Evolutionary conservation across 2,329 filamentous ascomycete species (phyloP), one percentile per base, ranked within the genome.

Genomic region (Calonectria pseudoturangicola): DNA sequence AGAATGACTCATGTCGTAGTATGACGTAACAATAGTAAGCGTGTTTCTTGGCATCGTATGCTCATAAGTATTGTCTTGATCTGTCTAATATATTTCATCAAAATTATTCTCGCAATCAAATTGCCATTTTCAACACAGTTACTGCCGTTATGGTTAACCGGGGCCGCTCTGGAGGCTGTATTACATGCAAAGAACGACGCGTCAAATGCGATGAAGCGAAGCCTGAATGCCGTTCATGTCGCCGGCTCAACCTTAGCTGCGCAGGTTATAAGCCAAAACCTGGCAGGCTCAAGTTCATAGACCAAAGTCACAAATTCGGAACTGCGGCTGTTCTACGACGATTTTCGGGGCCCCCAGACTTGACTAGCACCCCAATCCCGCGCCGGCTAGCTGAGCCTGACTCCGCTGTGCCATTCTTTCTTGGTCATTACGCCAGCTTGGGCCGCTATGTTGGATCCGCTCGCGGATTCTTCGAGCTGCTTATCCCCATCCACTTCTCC

Each of bases 141-240:
- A 68, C 15, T 18, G 30, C 15, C 21, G 51, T 30, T 25, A 74
- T 74, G 73, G 73, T 73, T 25, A 74, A 74, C 28, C 70, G 30
- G 36, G 73, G 70, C 15, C 73, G 39, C 33, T 73, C 73, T 27
- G 64, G 69, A 28, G 70, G 62, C 9, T 74, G 73, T 63, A 39
- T 65, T 58, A 74, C 73, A 5, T 74, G 73, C 63, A 72, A 70
- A n/a, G n/a, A 66, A 33, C 66, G 73, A 13, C 66, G 73, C 9
- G 54, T 74, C 30, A 74, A 74, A 30, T 74, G 73, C 41, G 73
- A 74, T 43, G 70, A 72, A 33, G 73, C 62, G 47, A 70, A 70
- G 54, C 73, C 73, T 6, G 33, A 4, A 15, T 39, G 45, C 10
- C 67, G 73, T 70, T 43, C 50, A 50, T n/a, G 62, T 36, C 25